phyloP scores from a whole-genome alignment of 331 rosid genomes.

The Malus hybrid region DNA sequence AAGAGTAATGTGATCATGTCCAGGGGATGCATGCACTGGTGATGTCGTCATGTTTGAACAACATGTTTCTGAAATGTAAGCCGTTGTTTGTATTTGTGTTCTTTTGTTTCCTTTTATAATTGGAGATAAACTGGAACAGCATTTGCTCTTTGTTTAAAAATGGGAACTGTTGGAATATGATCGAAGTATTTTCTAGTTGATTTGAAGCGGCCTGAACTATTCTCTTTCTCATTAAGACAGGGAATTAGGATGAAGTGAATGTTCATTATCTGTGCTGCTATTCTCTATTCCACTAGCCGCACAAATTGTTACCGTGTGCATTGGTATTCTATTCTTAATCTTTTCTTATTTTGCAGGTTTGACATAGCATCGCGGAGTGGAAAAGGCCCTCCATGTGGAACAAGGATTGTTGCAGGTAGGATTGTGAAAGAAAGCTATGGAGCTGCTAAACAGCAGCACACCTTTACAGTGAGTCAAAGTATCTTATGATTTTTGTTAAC shows the following conservation, averaged over 20 bases:
- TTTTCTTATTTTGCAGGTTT: conserved; percentile 42
- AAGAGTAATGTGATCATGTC: conserved; percentile 8
- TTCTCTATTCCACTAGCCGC: neutral
- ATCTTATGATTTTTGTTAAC: neutral
- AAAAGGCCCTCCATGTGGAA: conserved; percentile 67
- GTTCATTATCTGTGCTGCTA: neutral
- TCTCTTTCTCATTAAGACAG: neutral
- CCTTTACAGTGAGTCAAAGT: conserved; percentile 69
- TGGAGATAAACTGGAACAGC: conserved; percentile 1
- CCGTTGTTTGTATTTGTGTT: neutral
- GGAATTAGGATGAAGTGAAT: neutral
- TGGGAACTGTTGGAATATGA: conserved; percentile 1
- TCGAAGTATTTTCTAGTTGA: neutral
- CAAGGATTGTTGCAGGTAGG: conserved; percentile 74
- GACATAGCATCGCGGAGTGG: conserved; percentile 67
- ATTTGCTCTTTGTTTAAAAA: conserved; percentile 4
- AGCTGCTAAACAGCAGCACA: conserved; percentile 87
- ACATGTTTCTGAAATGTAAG: conserved; percentile 83
- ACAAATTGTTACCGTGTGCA: neutral
- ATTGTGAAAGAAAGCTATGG: conserved; percentile 94
- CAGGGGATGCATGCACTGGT: conserved; percentile 97
- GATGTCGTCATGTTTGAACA: conserved; percentile 93
- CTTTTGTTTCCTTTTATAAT: neutral
- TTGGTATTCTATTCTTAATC: conserved; percentile 6
- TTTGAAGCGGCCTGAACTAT: neutral